A percentile compares a stretch with the other conserved stretches of the same genome.
These are phyloP conservation scores for Huntiella bhutanensis DNA, from an alignment of 2,329 filamentous ascomycete species.

Conservation along the genomic window DNA sequence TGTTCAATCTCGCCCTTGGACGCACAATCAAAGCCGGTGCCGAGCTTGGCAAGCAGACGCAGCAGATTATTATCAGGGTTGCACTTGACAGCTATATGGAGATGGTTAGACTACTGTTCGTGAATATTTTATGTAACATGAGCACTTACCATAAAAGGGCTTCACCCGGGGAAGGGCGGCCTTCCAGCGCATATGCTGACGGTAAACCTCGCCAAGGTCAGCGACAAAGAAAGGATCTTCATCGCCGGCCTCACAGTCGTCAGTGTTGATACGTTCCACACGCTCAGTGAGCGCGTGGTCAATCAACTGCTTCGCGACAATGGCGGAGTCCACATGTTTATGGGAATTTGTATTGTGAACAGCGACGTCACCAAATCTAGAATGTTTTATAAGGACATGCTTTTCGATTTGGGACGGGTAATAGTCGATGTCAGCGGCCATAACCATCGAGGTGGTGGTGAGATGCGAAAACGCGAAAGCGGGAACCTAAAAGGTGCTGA, in stretches of 20 bases:
- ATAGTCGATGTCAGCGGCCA: constrained; percentile 41
- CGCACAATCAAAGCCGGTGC: constrained; percentile 93
- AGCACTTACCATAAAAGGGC: constrained; percentile 70
- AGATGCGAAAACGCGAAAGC: constrained; percentile 6
- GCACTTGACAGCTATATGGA: constrained; percentile 70
- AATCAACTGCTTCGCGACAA: constrained; percentile 57
- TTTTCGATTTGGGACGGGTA: constrained; percentile 31
- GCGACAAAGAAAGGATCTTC: constrained; percentile 98
- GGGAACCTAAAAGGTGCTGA: not conserved
- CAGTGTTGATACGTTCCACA: constrained; percentile 66
- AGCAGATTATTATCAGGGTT: constrained; percentile 87
- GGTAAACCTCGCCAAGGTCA: constrained; percentile 94
- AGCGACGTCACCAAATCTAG: constrained; percentile 17
- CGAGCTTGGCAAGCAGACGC: constrained; percentile 68
- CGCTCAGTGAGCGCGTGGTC: constrained; percentile 71
- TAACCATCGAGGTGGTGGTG: constrained; percentile 33
- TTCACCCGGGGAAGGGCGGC: constrained; percentile 78
- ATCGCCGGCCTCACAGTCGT: constrained; percentile 75
- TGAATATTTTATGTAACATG: not conserved
- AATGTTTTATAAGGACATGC: constrained; percentile 29
- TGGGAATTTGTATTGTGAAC: not conserved
- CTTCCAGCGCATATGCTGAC: constrained; percentile 98
- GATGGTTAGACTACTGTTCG: not conserved
- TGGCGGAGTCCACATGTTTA: constrained; percentile 13
- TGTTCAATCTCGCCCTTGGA: constrained; percentile 95